Evolutionary conservation across 2,329 filamentous ascomycete species (phyloP), one percentile per base, ranked within the genome.

Genomic region (Alternaria sp.): DNA sequence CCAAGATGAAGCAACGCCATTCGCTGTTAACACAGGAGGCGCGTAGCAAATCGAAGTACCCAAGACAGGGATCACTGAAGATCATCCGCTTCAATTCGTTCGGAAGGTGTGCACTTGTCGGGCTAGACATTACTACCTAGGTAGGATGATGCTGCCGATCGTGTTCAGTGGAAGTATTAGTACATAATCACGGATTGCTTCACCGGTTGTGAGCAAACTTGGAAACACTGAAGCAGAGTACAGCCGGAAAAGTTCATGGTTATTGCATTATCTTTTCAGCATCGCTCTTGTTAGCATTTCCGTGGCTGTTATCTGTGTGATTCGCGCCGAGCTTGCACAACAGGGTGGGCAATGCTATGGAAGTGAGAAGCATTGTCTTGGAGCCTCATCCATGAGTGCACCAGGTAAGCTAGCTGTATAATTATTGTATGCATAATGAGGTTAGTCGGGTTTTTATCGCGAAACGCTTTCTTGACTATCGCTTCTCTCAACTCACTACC

Each of bases 171-270:
- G 13, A 0, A n/a, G 32, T 36, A 36, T 36, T 36, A 36, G 4
- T 36, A n/a, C 13, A n/a, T n/a, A 0, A 36, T 36, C 13, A 36
- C 32, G 13, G 13, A n/a, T 36, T 36, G 32, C 32, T 36, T 9
- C 32, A 36, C 32, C 9, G 32, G 5, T 36, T 36, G 7, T 5
- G 32, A 36, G 32, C 32, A 36, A 36, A 36, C 32, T 36, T 36
- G 7, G 1, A n/a, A n/a, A n/a, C 32, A 36, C 13, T 0, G 0
- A 36, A 36, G 32, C 1, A 36, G 32, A 36, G 32, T 5, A 4
- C 13, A 1, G 1, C 30, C 13, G 30, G 30, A 36, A 15, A 3
- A 0, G 0, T 0, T n/a, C 13, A n/a, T 36, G 13, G 13, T 13
- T n/a, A 36, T 36, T 13, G 30, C 30, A n/a, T 36, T 3, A n/a